These are phyloP conservation scores for Heritiera littoralis DNA, from an alignment of 345 rosid species.

Conservation along the genomic window DNA sequence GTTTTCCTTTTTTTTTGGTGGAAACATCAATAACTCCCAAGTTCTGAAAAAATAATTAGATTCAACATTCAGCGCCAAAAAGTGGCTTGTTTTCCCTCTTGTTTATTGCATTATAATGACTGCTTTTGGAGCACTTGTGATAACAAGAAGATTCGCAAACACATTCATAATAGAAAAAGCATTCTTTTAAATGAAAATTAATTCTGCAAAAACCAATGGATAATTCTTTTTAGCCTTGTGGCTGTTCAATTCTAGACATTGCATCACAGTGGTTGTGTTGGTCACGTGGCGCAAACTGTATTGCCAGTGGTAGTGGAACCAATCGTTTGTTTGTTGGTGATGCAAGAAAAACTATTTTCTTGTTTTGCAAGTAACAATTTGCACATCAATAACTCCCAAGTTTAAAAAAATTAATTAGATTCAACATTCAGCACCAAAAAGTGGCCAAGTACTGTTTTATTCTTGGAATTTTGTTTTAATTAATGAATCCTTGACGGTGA, in stretches of 20 bases:
- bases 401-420: too few relatives aligned
- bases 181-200: too few relatives aligned
- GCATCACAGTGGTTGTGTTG: not conserved
- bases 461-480: not conserved
- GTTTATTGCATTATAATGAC: too few relatives aligned
- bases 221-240: too few relatives aligned
- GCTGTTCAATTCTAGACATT: not conserved
- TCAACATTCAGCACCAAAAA: not conserved
- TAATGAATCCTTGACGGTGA: not conserved
- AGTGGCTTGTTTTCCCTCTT: not conserved
- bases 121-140: too few relatives aligned
- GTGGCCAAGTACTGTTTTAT: not conserved
- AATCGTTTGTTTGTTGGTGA: not conserved
- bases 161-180: too few relatives aligned
- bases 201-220: too few relatives aligned
- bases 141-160: too few relatives aligned
- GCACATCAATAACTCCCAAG: not conserved
- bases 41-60: too few relatives aligned
- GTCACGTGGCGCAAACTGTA: not conserved
- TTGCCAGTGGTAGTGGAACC: not conserved
- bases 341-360: not conserved
- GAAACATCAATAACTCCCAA: not conserved
- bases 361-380: not conserved
- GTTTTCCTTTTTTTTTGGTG: too few relatives aligned
- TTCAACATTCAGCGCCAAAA: not conserved